A percentile compares a stretch with the other conserved stretches of the same genome.
These are phyloP conservation scores for Nissolia schottii DNA, from an alignment of 306 rosid species.

Conservation along the genomic window DNA sequence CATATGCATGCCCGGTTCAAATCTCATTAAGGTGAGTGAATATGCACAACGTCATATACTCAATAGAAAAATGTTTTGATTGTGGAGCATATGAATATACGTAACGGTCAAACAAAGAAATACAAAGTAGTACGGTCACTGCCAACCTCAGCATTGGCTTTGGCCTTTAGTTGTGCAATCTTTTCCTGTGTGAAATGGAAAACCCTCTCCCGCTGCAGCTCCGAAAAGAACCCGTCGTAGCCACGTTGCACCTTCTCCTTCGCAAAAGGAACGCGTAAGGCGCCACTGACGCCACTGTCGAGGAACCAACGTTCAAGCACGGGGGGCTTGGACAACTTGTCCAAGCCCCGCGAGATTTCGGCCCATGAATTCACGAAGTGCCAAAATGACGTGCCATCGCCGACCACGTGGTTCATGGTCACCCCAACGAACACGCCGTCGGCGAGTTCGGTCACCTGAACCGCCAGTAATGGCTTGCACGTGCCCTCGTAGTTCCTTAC, in stretches of 20 bases:
- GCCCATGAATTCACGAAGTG: slow-evolving; percentile 40
- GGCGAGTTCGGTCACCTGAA: slow-evolving; percentile 14
- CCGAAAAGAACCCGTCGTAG: background rate
- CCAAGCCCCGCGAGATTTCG: slow-evolving; percentile 8
- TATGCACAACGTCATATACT: too few species aligned
- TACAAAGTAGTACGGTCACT: too few species aligned
- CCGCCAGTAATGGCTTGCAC: background rate
- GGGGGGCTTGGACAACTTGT: background rate
- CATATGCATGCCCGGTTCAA: too few species aligned
- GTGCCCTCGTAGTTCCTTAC: slow-evolving; percentile 15
- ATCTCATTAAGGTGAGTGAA: too few species aligned
- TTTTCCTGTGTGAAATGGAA: slow-evolving; percentile 30
- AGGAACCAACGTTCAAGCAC: background rate
- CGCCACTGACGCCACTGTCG: background rate
- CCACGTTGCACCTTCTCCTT: slow-evolving; percentile 4
- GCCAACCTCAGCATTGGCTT: slow-evolving; percentile 23
- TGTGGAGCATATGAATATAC: too few species aligned
- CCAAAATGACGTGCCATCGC: slow-evolving; percentile 36
- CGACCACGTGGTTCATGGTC: slow-evolving; percentile 28
- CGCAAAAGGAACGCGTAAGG: slow-evolving; percentile 7
- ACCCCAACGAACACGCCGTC: slow-evolving; percentile 35
- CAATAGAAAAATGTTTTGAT: too few species aligned
- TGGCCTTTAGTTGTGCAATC: slow-evolving; percentile 28
- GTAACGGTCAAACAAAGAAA: too few species aligned
- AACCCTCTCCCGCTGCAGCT: background rate